A percentile compares a stretch with the other conserved stretches of the same genome.
Conservation (phyloP, 1,139 yeast species). For the Debaryomyces fabryi region DNA sequence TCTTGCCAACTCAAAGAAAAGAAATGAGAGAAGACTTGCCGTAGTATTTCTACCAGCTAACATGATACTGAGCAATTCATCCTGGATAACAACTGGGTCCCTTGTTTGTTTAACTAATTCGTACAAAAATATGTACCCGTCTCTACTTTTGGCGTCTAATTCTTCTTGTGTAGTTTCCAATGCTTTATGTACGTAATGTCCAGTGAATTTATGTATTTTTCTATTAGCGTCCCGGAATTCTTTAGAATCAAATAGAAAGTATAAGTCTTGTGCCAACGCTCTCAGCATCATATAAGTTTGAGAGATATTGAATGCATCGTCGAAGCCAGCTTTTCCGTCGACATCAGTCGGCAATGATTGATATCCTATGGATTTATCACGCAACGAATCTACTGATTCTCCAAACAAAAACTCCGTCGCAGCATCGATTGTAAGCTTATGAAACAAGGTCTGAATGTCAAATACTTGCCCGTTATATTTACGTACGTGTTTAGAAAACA, state of each 20-base stretch:
- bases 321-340: slow-evolving; percentile 36
- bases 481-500: slow-evolving; percentile 35
- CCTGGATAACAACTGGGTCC: slow-evolving; percentile 47
- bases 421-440: slow-evolving; percentile 49
- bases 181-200: slow-evolving; percentile 27
- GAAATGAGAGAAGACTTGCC: slow-evolving; percentile 49
- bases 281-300: slow-evolving; percentile 36
- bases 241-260: slow-evolving; percentile 31
- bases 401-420: slow-evolving; percentile 58
- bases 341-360: slow-evolving; percentile 22
- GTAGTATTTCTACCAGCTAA: slow-evolving; percentile 59
- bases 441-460: slow-evolving; percentile 43
- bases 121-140: slow-evolving; percentile 48
- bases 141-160: slow-evolving; percentile 27
- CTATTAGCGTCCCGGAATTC: slow-evolving; percentile 30
- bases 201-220: slow-evolving; percentile 30
- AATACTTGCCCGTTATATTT: slow-evolving; percentile 30
- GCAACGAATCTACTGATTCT: slow-evolving; percentile 49
- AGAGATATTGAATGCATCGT: slow-evolving; percentile 36
- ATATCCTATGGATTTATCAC: slow-evolving; percentile 45
- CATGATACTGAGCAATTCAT: slow-evolving; percentile 50
- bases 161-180: slow-evolving; percentile 27
- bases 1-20: slow-evolving; percentile 44
- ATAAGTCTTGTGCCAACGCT: slow-evolving; percentile 34
- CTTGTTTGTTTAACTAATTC: slow-evolving; percentile 50